phyloP scores from a whole-genome alignment of 441 rosid species.

The Euphorbia schlechtendalii region DNA sequence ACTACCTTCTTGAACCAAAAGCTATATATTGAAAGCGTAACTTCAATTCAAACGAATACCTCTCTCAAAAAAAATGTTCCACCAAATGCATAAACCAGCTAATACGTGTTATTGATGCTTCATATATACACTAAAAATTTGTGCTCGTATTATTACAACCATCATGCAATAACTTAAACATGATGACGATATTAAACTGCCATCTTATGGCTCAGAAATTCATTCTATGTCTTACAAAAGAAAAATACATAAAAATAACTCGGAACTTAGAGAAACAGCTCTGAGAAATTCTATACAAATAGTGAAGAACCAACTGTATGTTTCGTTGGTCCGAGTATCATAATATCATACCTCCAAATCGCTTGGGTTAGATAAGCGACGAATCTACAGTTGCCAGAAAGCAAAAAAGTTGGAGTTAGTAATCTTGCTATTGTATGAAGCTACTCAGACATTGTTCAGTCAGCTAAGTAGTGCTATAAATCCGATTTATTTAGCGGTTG shows the following conservation, averaged over 20 bases:
- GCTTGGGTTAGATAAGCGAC: constrained; percentile 30
- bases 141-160: constrained; percentile 1
- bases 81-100: too few species aligned
- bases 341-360: constrained; percentile 12
- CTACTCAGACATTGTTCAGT: neutral
- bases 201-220: constrained; percentile 6
- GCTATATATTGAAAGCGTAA: too few species aligned
- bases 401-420: constrained; percentile 13
- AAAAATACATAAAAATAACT: constrained; percentile 7
- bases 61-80: too few species aligned
- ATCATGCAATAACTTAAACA: neutral
- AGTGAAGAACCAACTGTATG: neutral
- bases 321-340: constrained; percentile 3
- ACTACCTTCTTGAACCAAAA: too few species aligned
- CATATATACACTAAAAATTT: neutral
- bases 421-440: too few species aligned
- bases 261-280: constrained; percentile 7
- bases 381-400: constrained; percentile 31
- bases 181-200: neutral
- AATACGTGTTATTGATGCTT: too few species aligned
- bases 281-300: constrained; percentile 1
- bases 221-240: too few species aligned
- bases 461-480: neutral
- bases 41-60: too few species aligned
- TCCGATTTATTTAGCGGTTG: too few species aligned